Percentiles rank a stretch among this genome's conserved stretches.
phyloP scores from a whole-genome alignment of 495 filamentous ascomycete genomes.

The Lophium mytilinum region DNA sequence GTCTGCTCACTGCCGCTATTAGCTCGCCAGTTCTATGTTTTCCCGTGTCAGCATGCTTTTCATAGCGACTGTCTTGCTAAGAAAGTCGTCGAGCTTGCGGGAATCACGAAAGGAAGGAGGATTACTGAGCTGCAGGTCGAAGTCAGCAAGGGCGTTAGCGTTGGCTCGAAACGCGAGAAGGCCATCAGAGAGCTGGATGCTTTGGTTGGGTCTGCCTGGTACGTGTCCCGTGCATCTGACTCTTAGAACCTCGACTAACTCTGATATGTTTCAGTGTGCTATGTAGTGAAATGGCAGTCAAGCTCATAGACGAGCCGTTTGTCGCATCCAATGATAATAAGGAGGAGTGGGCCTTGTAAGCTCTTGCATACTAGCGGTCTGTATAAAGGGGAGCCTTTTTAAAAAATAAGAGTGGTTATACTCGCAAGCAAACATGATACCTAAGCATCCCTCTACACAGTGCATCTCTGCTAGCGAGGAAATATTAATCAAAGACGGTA shows the following conservation, averaged over 20 bases:
- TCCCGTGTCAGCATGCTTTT: constrained; percentile 96
- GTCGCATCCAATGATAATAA: constrained; percentile 58
- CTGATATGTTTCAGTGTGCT: constrained; percentile 51
- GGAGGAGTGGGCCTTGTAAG: constrained; percentile 75
- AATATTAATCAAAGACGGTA: no score
- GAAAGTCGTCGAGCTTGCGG: constrained; percentile 68
- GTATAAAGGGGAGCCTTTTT: no score
- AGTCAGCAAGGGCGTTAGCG: constrained; percentile 62
- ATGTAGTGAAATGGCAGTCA: constrained; percentile 90
- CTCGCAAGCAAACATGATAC: no score
- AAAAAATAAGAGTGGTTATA: no score
- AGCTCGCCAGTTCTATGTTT: constrained; percentile 90
- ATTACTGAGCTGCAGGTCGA: constrained; percentile 79
- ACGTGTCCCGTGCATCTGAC: constrained; percentile 31
- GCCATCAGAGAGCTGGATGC: constrained; percentile 84
- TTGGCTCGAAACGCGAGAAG: constrained; percentile 61
- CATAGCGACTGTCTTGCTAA: constrained; percentile 86
- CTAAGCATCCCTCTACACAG: no score
- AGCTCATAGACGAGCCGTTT: constrained; percentile 87
- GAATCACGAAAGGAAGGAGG: constrained; percentile 63
- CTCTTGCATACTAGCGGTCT: no score
- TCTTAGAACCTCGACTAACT: no score
- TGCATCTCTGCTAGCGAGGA: no score
- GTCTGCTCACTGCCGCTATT: constrained; percentile 78
- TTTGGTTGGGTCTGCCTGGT: constrained; percentile 75